Percentiles rank a stretch among this genome's conserved stretches.
phyloP scores from a whole-genome alignment of 441 rosid genomes.

The Erodium trifolium region DNA sequence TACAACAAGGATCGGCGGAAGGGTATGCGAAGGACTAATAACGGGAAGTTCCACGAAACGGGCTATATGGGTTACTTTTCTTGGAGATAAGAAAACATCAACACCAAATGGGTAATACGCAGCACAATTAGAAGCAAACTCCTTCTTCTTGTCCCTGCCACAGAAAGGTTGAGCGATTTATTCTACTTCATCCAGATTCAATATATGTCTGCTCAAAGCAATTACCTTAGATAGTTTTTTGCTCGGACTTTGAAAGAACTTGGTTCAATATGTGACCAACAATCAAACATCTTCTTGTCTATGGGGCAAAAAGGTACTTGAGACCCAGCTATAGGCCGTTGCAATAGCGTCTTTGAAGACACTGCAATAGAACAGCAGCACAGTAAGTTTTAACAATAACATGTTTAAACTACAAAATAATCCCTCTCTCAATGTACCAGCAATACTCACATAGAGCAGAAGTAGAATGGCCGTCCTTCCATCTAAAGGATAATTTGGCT shows the following conservation, averaged over 20 bases:
- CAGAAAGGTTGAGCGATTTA: not conserved
- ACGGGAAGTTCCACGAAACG: slow-evolving; percentile 67
- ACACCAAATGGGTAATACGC: slow-evolving; percentile 89
- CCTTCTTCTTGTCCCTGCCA: slow-evolving; percentile 84
- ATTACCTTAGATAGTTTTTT: slow-evolving; percentile 59
- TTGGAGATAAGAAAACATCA: slow-evolving; percentile 64
- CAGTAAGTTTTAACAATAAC: too few relatives aligned
- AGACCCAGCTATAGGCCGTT: slow-evolving; percentile 72
- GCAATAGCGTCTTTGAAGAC: slow-evolving; percentile 57
- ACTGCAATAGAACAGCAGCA: slow-evolving; percentile 36
- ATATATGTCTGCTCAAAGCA: not conserved
- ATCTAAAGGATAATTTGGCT: slow-evolving; percentile 23
- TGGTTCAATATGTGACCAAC: slow-evolving; percentile 78
- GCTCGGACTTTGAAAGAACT: slow-evolving; percentile 65
- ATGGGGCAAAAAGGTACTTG: slow-evolving; percentile 81
- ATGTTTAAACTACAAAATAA: not conserved
- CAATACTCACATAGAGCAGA: slow-evolving; percentile 46
- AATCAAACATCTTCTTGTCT: slow-evolving; percentile 73
- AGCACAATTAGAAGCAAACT: slow-evolving; percentile 52
- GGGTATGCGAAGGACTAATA: slow-evolving; percentile 37
- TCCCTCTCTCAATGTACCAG: too few relatives aligned
- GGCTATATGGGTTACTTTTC: slow-evolving; percentile 69
- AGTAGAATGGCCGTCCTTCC: too few relatives aligned
- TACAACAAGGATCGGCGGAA: slow-evolving; percentile 70
- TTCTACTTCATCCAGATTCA: too few relatives aligned